Conservation (phyloP, 164 flowering plant species). For the Euptelea pleiosperma region DNA sequence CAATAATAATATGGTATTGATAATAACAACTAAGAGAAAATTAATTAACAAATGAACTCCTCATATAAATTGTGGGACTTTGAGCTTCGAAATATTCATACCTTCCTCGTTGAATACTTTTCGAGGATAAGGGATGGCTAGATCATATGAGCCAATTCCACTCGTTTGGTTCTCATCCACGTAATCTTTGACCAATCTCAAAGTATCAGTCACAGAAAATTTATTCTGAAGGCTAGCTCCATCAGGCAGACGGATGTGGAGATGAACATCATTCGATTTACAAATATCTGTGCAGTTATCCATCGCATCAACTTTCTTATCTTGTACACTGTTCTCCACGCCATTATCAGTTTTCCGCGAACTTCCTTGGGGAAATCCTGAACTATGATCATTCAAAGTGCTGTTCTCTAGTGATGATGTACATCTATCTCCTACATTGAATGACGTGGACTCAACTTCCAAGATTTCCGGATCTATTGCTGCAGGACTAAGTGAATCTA, state of each 20-base stretch:
- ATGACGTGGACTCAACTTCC: constrained; percentile 17
- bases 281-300: constrained; percentile 5
- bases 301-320: constrained; percentile 17
- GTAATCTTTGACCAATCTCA: constrained; percentile 55
- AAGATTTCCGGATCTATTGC: constrained; percentile 5
- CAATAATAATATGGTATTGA: no score
- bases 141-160: constrained; percentile 50
- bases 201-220: constrained; percentile 44
- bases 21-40: not conserved
- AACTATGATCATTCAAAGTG: constrained; percentile 15
- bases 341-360: constrained; percentile 11
- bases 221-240: constrained; percentile 61
- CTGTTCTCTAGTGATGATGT: constrained; percentile 14
- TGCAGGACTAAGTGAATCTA: constrained; percentile 8
- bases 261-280: constrained; percentile 44
- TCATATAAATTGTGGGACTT: not conserved
- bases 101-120: constrained; percentile 63
- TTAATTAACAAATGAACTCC: not conserved
- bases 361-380: constrained; percentile 18
- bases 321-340: constrained; percentile 10
- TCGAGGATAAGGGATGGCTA: constrained; percentile 89
- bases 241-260: constrained; percentile 64
- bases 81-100: constrained; percentile 22
- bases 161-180: constrained; percentile 46
- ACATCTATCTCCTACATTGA: constrained; percentile 14